These are phyloP conservation scores for Blastocladiella britannica DNA, from an alignment of 192 early-diverging fungal genomes.

Conservation along the genomic window DNA sequence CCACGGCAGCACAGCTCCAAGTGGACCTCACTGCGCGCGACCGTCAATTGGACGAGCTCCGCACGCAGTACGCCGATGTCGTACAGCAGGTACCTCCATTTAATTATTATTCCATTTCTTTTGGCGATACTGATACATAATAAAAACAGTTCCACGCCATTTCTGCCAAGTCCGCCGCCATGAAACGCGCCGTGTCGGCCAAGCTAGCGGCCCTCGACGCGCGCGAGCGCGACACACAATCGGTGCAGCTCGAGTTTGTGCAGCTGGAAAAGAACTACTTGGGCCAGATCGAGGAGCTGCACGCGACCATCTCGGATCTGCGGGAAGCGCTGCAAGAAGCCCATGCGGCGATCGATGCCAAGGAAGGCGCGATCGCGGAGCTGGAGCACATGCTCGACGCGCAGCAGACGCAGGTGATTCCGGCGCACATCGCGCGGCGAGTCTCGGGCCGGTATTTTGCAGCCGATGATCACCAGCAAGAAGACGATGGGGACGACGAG, in stretches of 20 bases:
- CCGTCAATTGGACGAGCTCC: background rate
- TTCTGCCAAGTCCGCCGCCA: background rate
- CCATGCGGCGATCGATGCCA: background rate
- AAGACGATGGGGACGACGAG: too few species aligned
- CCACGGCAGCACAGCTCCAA: background rate
- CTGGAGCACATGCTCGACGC: too few species aligned
- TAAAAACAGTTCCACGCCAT: background rate
- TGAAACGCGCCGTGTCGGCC: background rate
- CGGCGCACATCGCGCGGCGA: too few species aligned
- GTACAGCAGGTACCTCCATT: too few species aligned
- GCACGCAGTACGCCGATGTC: background rate
- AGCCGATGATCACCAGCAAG: too few species aligned
- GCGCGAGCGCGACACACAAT: background rate
- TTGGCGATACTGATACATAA: too few species aligned
- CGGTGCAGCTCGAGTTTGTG: background rate
- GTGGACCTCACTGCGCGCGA: background rate
- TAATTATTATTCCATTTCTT: too few species aligned
- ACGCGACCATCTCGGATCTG: background rate
- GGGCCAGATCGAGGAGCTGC: background rate
- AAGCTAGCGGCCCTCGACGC: background rate
- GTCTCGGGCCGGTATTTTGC: too few species aligned
- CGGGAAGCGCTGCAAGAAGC: background rate
- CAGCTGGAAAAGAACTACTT: background rate
- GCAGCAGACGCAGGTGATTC: too few species aligned
- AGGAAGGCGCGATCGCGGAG: background rate